Base-by-base conservation (phyloP, 1,284 basidiomycete genomes). In the Sphagnurus paluster region DNA sequence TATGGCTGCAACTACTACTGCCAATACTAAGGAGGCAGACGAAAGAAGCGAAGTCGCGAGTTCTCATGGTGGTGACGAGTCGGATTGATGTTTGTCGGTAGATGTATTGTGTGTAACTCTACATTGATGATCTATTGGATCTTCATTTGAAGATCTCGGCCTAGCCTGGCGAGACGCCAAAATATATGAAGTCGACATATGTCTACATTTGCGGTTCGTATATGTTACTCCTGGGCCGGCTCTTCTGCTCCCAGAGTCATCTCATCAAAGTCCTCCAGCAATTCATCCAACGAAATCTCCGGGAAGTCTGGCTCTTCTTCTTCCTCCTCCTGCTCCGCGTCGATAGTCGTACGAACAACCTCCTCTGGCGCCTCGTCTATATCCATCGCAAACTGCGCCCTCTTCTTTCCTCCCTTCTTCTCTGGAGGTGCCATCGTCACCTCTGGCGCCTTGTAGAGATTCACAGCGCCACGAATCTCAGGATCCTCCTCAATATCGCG, bases 401-500 rank as follows among this genome's bases (percentile, higher is more conserved):
- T 75, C 54, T 63, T 68, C 54, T 68, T 66, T 35, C 59, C 59
- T 41, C 56, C 53, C 45, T 42, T 56, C 70, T 77, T 77, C 41
- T 74, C 74, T 45, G 45, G 34, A 4, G 59, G 59, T 0, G 55
- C 66, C 69, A 79, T 79, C 58, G 67, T 72, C 42, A 70, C 68
- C 46, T 76, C 75, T 50, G 74, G 72, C 13, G 80, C 72, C 69
- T 88, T 90, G 74, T 95, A 99, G 46, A 99, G 61, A 69, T 98
- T 97, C 60, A 99, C 87, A 13, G 83, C 84, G 13, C 80, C 77
- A 42, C 96, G 82, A 76, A 98, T 75, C 75, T 98, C 96, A 41
- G 90, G 87, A 70, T 99, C 96, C 68, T 99, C 96, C 69, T 98
- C 96, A 47, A 99, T 69, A 60, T 98, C 95, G 42, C 91, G 80